Conservation (phyloP, 495 filamentous ascomycete genomes). For the Cairneyella variabilis region DNA sequence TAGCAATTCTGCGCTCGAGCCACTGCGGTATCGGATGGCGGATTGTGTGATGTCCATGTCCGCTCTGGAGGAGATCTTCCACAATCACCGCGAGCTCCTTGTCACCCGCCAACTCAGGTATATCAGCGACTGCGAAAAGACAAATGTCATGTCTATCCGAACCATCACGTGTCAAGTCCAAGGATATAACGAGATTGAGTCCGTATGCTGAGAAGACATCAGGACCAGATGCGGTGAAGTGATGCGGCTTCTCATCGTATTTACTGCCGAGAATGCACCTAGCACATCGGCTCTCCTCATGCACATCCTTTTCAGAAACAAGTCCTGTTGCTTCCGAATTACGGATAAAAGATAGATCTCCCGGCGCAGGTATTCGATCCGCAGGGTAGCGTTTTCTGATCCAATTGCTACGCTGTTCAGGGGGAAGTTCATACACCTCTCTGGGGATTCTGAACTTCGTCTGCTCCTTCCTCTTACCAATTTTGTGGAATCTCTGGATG, state of each 20-base stretch:
- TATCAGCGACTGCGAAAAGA: slow-evolving; percentile 14
- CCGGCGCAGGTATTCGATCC: slow-evolving; percentile 2
- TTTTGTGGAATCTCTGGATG: slow-evolving; percentile 15
- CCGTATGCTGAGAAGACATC: slow-evolving; percentile 15
- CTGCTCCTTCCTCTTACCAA: slow-evolving; percentile 5
- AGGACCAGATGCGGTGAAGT: slow-evolving; percentile 11
- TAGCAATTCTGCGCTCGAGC: background rate
- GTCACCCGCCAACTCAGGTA: slow-evolving; percentile 9
- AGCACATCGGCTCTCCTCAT: slow-evolving; percentile 9
- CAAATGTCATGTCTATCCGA: slow-evolving; percentile 16
- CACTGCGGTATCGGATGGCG: slow-evolving; percentile 8
- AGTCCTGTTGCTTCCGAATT: slow-evolving; percentile 8
- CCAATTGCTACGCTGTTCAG: slow-evolving; percentile 8
- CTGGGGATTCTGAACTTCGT: slow-evolving; percentile 2
- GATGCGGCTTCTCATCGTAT: slow-evolving; percentile 14
- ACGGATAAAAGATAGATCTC: slow-evolving; percentile 15
- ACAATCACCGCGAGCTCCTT: slow-evolving; percentile 13
- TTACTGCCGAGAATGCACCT: slow-evolving; percentile 13
- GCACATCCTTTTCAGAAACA: slow-evolving; percentile 9
- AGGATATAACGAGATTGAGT: slow-evolving; percentile 15
- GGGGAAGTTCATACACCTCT: slow-evolving; percentile 7
- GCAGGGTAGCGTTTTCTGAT: slow-evolving; percentile 1
- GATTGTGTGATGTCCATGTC: slow-evolving; percentile 19
- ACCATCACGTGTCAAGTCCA: slow-evolving; percentile 3
- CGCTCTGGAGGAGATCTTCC: slow-evolving; percentile 16